A percentile compares a stretch with the other conserved stretches of the same genome.
These are phyloP conservation scores for Multifurca ochricompacta DNA, from an alignment of 768 basidiomycete genomes.

Conservation along the genomic window DNA sequence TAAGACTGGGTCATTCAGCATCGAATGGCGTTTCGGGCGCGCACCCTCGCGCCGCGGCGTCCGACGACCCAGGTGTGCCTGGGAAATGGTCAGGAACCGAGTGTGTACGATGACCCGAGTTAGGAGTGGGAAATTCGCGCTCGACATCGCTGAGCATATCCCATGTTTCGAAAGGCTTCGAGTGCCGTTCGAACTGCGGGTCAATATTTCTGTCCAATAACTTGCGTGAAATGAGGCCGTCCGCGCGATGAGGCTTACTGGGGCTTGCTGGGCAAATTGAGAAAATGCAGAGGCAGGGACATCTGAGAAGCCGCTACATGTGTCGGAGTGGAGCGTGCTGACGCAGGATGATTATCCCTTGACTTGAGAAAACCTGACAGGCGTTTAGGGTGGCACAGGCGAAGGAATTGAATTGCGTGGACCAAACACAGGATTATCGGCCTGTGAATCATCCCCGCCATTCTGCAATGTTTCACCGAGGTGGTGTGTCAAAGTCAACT, in stretches of 20 bases:
- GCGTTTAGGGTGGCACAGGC: constrained; percentile 5
- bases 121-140: neutral
- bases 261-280: constrained; percentile 15
- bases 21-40: constrained; percentile 17
- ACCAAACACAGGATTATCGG: neutral
- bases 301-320: constrained; percentile 18
- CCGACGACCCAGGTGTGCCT: neutral
- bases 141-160: constrained; percentile 20
- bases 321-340: constrained; percentile 20
- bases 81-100: neutral
- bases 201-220: constrained; percentile 17
- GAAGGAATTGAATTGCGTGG: constrained; percentile 11
- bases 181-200: neutral
- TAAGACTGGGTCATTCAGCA: constrained; percentile 5
- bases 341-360: constrained; percentile 16
- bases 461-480: constrained; percentile 1
- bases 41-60: neutral
- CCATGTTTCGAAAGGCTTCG: constrained; percentile 18
- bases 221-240: constrained; percentile 15
- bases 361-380: constrained; percentile 14
- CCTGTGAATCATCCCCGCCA: constrained; percentile 16
- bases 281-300: constrained; percentile 18
- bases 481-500: constrained; percentile 14
- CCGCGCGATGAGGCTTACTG: constrained; percentile 10
- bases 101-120: neutral